Conservation (phyloP, 2,329 filamentous ascomycete genomes). For the Pseudogymnoascus verrucosus region DNA sequence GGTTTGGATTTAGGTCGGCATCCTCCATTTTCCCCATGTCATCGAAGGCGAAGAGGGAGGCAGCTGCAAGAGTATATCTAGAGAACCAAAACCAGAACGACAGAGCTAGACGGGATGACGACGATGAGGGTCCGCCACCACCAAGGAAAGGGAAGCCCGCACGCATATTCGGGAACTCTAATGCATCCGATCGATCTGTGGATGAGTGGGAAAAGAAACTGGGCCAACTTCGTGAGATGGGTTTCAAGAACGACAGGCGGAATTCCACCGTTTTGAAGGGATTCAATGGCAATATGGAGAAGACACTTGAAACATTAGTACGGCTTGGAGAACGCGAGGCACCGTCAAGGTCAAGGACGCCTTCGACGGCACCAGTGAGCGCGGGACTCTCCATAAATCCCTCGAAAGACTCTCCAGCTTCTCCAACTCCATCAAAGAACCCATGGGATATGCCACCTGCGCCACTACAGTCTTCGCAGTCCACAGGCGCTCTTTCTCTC, state of each 20-base stretch:
- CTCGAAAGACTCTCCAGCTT: slow-evolving; percentile 15
- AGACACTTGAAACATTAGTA: slow-evolving; percentile 75
- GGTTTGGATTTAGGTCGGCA: slow-evolving; percentile 57
- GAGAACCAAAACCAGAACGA: slow-evolving; percentile 26
- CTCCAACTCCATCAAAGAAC: slow-evolving; percentile 43
- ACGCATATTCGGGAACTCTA: slow-evolving; percentile 59
- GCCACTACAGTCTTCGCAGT: slow-evolving; percentile 56
- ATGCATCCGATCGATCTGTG: slow-evolving; percentile 41
- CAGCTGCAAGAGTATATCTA: slow-evolving; percentile 19
- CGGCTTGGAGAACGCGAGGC: slow-evolving; percentile 62
- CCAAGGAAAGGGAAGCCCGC: slow-evolving; percentile 47
- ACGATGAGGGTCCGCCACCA: slow-evolving; percentile 19
- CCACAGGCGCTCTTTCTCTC: slow-evolving; percentile 52
- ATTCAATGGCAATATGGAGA: slow-evolving; percentile 76
- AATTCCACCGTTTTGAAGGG: slow-evolving; percentile 77
- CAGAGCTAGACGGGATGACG: slow-evolving; percentile 24
- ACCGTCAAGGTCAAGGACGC: slow-evolving; percentile 45
- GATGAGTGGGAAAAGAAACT: slow-evolving; percentile 66
- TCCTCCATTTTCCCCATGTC: slow-evolving; percentile 43
- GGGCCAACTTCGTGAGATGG: slow-evolving; percentile 75
- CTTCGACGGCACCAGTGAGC: slow-evolving; percentile 33
- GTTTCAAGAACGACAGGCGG: slow-evolving; percentile 74
- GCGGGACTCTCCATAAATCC: slow-evolving; percentile 25
- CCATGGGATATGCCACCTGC: slow-evolving; percentile 55
- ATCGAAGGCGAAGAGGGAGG: slow-evolving; percentile 36